These are phyloP conservation scores for Malassezia furfur DNA, from an alignment of 1,284 basidiomycete genomes.

Conservation along the genomic window DNA sequence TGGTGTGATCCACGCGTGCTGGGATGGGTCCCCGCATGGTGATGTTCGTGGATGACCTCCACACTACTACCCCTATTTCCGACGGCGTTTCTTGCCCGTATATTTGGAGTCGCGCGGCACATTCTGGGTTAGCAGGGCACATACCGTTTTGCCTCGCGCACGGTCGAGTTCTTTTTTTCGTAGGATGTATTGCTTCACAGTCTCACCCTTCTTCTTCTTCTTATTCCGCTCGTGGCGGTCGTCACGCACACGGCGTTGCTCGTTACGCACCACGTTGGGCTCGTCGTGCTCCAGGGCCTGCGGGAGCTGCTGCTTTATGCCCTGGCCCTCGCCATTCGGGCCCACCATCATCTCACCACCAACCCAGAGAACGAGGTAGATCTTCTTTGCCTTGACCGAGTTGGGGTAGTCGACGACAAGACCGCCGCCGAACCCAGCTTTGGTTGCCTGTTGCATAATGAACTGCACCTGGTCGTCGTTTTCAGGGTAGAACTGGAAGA, in stretches of 20 bases:
- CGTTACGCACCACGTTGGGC: conserved; percentile 36
- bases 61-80: conserved; percentile 14
- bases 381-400: conserved; percentile 48
- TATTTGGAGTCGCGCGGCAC: conserved; percentile 43
- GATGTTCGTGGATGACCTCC: conserved; percentile 8
- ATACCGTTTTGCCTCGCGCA: conserved; percentile 53
- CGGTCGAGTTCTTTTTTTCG: conserved; percentile 57
- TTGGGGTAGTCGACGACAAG: conserved; percentile 69
- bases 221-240: conserved; percentile 49
- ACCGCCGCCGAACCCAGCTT: conserved; percentile 92
- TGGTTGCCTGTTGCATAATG: conserved; percentile 84
- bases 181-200: conserved; percentile 53
- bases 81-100: conserved; percentile 23
- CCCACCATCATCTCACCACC: conserved; percentile 50
- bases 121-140: conserved; percentile 14
- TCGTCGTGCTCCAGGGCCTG: conserved; percentile 28
- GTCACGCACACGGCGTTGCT: conserved; percentile 4
- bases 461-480: conserved; percentile 52
- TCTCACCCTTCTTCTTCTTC: conserved; percentile 52
- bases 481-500: conserved; percentile 56
- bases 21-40: background rate
- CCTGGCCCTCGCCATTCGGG: conserved; percentile 24
- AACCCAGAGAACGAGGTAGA: conserved; percentile 48
- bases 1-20: conserved; percentile 8
- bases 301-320: conserved; percentile 29